Conservation (phyloP, 2,329 filamentous ascomycete genomes). For the Xylariales sp. region DNA sequence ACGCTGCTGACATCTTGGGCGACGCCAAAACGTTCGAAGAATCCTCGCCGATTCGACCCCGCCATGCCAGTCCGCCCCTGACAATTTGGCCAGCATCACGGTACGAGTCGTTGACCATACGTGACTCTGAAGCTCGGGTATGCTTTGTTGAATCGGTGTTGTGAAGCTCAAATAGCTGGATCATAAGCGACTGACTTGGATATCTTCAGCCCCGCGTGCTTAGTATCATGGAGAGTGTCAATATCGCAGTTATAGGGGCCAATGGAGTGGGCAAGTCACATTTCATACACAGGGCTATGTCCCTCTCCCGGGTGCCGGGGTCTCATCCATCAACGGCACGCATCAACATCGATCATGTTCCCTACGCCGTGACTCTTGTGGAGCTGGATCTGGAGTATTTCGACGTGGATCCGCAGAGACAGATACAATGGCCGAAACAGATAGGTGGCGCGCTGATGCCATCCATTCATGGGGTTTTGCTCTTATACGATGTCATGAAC, state of each 20-base stretch:
- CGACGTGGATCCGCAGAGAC: constrained; percentile 52
- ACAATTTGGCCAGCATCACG: constrained; percentile 40
- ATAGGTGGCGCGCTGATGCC: constrained; percentile 68
- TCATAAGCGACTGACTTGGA: not conserved
- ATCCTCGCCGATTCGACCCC: constrained; percentile 22
- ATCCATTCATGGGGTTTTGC: constrained; percentile 74
- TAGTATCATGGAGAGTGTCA: constrained; percentile 52
- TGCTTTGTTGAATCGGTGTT: constrained; percentile 5
- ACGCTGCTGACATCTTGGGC: constrained; percentile 29
- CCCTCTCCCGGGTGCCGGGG: constrained; percentile 47
- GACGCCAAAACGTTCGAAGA: constrained; percentile 24
- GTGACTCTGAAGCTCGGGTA: constrained; percentile 26
- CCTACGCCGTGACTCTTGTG: constrained; percentile 56
- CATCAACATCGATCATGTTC: constrained; percentile 53
- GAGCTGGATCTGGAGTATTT: constrained; percentile 64
- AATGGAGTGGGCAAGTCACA: constrained; percentile 64
- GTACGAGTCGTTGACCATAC: constrained; percentile 42
- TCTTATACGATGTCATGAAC: constrained; percentile 84
- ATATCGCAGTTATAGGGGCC: constrained; percentile 63
- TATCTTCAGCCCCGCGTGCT: constrained; percentile 10
- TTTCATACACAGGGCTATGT: constrained; percentile 60
- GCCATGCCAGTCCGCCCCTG: constrained; percentile 35
- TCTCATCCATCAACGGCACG: constrained; percentile 52
- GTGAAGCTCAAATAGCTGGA: no score
- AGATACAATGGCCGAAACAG: constrained; percentile 63